Base-by-base conservation (phyloP, 2,329 filamentous ascomycete genomes). In the Tothia fuscella region DNA sequence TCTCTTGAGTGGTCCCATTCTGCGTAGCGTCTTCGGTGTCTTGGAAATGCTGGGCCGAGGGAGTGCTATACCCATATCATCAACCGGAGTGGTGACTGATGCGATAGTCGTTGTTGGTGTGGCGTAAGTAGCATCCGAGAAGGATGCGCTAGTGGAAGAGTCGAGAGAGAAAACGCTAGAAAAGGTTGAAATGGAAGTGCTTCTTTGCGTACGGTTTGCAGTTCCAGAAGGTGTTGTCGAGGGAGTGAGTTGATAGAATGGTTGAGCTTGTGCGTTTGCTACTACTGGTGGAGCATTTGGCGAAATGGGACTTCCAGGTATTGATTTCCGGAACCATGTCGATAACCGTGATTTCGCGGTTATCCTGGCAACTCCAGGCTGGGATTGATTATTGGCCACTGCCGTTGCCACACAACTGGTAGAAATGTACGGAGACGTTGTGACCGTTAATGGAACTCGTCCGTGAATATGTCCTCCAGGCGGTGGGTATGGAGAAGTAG, bases 11-110 rank as follows among this genome's bases (percentile, higher is more conserved):
- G n/a, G 12, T 2, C 22, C 35, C 5, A 14, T 37, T 19, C 39
- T 14, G 9, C 39, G 28, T 7, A 33, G 10, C n/a, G 25, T 12
- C 29, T 35, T 29, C n/a, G 39, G 19, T 17, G 29, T 35, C 30
- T 41, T 35, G n/a, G 39, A 41, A 21, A 34, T 35, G 22, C 30
- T 35, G 7, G 39, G 39, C 7, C 20, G 28, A 16, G 39, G 19
- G 16, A n/a, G 6, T 34, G 26, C 16, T 13, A 37, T 24, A 13
- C 13, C 12, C 35, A 17, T 25, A n/a, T 37, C 35, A n/a, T 34
- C 9, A 7, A 16, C 9, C 5, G 39, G 29, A 14, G 39, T 31
- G 17, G 39, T 34, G 21, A 31, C 29, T 10, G 12, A 29, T n/a
- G 31, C 30, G n/a, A 34, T 3, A 22, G 39, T 41, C 3, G 39